Evolutionary conservation across 2,329 filamentous ascomycete species (phyloP).

Genomic region (Pseudopyrenochaeta lycopersici): DNA sequence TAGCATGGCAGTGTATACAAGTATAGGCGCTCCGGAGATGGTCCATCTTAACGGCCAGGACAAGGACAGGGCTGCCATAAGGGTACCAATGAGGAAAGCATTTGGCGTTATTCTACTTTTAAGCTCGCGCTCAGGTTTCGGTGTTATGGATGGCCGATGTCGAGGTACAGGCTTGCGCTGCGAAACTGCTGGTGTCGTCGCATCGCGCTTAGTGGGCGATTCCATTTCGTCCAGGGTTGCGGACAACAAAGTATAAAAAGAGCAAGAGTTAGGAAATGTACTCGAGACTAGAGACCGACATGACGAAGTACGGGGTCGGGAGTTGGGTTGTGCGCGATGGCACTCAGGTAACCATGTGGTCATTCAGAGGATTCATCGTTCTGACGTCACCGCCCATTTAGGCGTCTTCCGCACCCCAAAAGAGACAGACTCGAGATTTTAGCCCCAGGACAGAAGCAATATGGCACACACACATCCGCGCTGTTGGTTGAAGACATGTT

Average conservation of each 20-base stretch:
- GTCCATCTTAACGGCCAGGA: slow-evolving; percentile 48
- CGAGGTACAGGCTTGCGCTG: slow-evolving; percentile 23
- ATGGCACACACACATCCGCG: neutral
- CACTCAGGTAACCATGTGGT: slow-evolving; percentile 7
- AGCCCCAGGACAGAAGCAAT: neutral
- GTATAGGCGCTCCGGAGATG: slow-evolving; percentile 52
- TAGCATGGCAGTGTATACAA: slow-evolving; percentile 48
- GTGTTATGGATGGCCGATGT: slow-evolving; percentile 1
- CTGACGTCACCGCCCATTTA: slow-evolving; percentile 21
- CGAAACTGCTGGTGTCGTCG: slow-evolving; percentile 3
- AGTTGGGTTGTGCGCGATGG: slow-evolving; percentile 4
- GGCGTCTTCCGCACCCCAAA: slow-evolving; percentile 9
- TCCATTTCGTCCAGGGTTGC: slow-evolving; percentile 14
- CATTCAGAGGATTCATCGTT: slow-evolving; percentile 13
- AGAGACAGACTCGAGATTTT: slow-evolving; percentile 5
- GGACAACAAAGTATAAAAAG: neutral
- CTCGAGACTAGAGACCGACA: neutral
- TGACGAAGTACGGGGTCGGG: neutral
- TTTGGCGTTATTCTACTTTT: slow-evolving; percentile 20
- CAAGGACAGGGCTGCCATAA: slow-evolving; percentile 12
- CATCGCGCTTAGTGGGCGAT: slow-evolving; percentile 10
- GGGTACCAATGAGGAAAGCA: slow-evolving; percentile 18
- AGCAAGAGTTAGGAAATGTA: neutral
- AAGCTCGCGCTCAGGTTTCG: slow-evolving; percentile 17
- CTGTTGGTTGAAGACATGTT: neutral